These are phyloP conservation scores for Podila horticola DNA, from an alignment of 192 early-diverging fungal species.

Conservation along the genomic window DNA sequence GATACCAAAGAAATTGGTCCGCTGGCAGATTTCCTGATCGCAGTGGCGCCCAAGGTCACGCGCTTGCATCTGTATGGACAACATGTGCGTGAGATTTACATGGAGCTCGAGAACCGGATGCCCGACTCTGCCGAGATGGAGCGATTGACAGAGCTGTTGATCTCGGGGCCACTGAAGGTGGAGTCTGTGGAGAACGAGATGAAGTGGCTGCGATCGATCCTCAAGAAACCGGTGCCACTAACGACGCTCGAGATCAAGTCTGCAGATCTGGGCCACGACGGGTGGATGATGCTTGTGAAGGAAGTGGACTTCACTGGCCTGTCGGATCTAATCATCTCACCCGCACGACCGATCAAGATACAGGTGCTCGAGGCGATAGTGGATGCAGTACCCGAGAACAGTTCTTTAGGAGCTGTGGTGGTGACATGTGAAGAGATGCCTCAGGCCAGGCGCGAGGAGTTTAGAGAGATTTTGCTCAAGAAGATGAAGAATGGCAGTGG, in stretches of 20 bases:
- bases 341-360: conserved; percentile 20
- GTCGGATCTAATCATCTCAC: conserved; percentile 23
- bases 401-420: conserved; percentile 10
- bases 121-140: conserved; percentile 17
- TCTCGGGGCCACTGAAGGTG: conserved; percentile 22
- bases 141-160: conserved; percentile 9
- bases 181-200: conserved; percentile 26
- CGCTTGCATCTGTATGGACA: conserved; percentile 27
- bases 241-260: conserved; percentile 26
- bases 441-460: not conserved
- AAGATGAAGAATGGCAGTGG: not conserved
- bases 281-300: conserved; percentile 43
- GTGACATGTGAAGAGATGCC: not conserved
- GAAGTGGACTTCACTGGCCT: conserved; percentile 30
- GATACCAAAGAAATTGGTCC: not conserved
- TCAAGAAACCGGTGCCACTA: conserved; percentile 19
- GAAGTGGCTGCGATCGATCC: conserved; percentile 27
- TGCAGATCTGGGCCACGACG: conserved; percentile 35
- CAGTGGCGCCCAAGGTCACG: conserved; percentile 27
- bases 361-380: conserved; percentile 28
- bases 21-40: conserved; percentile 26
- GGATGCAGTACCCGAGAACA: conserved; percentile 12
- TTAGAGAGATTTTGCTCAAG: not conserved
- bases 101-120: conserved; percentile 23
- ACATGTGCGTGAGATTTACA: conserved; percentile 9